Conservation (phyloP, 2,329 filamentous ascomycete species). For the Alternaria dauci region DNA sequence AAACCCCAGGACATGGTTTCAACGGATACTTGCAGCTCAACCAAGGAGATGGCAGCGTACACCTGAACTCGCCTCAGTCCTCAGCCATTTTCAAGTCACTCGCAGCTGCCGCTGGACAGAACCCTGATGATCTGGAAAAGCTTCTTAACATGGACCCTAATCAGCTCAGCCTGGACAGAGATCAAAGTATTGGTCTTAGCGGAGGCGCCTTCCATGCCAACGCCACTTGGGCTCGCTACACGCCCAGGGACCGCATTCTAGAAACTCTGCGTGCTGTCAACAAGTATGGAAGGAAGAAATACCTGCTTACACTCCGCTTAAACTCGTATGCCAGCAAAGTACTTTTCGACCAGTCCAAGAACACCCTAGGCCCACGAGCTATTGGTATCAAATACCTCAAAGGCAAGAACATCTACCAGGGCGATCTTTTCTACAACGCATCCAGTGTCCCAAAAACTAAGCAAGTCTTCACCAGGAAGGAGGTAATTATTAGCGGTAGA, state of each 20-base stretch:
- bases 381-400: slow-evolving; percentile 51
- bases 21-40: slow-evolving; percentile 59
- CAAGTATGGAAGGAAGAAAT: slow-evolving; percentile 44
- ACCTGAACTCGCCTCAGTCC: neutral
- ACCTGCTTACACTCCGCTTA: slow-evolving; percentile 64
- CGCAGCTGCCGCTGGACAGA: slow-evolving; percentile 35
- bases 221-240: neutral
- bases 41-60: neutral
- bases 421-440: slow-evolving; percentile 48
- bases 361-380: slow-evolving; percentile 50
- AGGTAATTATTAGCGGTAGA: slow-evolving; percentile 51
- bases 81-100: neutral
- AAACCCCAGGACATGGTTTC: slow-evolving; percentile 61
- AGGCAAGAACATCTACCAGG: slow-evolving; percentile 50
- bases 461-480: slow-evolving; percentile 26
- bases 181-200: neutral
- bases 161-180: neutral
- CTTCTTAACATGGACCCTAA: neutral
- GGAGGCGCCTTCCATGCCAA: neutral
- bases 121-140: neutral
- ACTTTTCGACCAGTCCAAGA: slow-evolving; percentile 5
- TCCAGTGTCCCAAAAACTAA: slow-evolving; percentile 38
- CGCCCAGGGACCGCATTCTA: neutral
- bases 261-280: neutral
- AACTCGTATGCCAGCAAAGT: neutral